Conservation (phyloP, 2,329 filamentous ascomycete genomes). For the Penicillium fuscoglaucum region DNA sequence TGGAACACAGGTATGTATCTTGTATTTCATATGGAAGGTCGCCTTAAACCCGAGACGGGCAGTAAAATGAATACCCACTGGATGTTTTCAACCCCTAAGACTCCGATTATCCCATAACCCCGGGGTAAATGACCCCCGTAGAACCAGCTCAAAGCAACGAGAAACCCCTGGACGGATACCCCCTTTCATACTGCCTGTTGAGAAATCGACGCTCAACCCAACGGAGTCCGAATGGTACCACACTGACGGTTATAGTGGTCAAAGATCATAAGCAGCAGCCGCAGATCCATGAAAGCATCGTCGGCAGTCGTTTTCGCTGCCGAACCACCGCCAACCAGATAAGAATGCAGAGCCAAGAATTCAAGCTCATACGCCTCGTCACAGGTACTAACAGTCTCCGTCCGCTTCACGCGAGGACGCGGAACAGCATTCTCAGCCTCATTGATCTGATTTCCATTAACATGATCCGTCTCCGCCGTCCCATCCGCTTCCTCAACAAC, state of each 20-base stretch:
- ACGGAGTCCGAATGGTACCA: slow-evolving; percentile 36
- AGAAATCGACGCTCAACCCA: slow-evolving; percentile 24
- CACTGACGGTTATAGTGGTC: slow-evolving; percentile 40
- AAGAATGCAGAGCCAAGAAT: slow-evolving; percentile 39
- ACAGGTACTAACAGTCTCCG: slow-evolving; percentile 35
- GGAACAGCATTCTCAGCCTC: not conserved
- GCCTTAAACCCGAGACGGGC: not conserved
- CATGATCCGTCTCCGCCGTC: slow-evolving; percentile 1
- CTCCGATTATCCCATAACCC: not conserved
- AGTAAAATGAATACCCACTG: not conserved
- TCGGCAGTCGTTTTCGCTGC: slow-evolving; percentile 36
- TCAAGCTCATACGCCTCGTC: slow-evolving; percentile 42
- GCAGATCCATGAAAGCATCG: slow-evolving; percentile 42
- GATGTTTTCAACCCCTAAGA: not conserved
- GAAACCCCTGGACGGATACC: not conserved
- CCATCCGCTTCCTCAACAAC: slow-evolving; percentile 34
- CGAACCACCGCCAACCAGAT: slow-evolving; percentile 29
- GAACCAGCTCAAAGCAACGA: not conserved
- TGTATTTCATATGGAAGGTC: not conserved
- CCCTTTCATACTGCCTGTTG: not conserved
- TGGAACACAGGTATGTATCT: not conserved
- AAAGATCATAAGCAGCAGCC: slow-evolving; percentile 37
- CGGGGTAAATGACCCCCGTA: too few species aligned
- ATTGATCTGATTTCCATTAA: not conserved
- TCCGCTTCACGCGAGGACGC: slow-evolving; percentile 20